Conservation (phyloP, 106 monocot genomes). For the Acorus calamus region DNA sequence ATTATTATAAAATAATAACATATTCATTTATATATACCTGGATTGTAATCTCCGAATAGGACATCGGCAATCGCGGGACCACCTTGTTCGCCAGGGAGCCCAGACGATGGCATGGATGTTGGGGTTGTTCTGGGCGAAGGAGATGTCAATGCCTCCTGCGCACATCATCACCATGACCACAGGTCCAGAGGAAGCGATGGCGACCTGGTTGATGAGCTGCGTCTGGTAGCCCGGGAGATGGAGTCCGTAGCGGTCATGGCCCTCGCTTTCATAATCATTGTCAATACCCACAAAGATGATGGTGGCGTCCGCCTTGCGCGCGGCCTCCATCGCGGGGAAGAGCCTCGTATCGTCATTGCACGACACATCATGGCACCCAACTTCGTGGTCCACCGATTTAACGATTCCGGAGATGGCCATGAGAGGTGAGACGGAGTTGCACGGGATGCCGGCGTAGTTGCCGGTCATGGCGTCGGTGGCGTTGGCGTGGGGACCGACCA, state of each 20-base stretch:
- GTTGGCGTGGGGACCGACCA: constrained; percentile 33
- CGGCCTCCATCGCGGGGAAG: background rate
- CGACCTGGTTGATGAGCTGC: too few relatives aligned
- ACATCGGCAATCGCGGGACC: constrained; percentile 41
- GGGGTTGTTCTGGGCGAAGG: constrained; percentile 8
- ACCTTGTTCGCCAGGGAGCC: constrained; percentile 29
- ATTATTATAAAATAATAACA: too few relatives aligned
- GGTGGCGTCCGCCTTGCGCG: too few relatives aligned
- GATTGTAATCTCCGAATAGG: constrained; percentile 29
- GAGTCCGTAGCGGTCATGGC: too few relatives aligned
- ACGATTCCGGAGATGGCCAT: constrained; percentile 1
- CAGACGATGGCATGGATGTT: constrained; percentile 18
- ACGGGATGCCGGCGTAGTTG: constrained; percentile 37
- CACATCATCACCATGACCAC: too few relatives aligned
- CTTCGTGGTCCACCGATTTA: background rate
- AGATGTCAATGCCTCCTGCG: constrained; percentile 12
- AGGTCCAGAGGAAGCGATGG: too few relatives aligned
- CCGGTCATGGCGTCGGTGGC: constrained; percentile 23
- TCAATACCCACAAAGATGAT: too few relatives aligned
- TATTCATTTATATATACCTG: too few relatives aligned
- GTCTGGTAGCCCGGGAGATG: too few relatives aligned
- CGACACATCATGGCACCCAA: background rate
- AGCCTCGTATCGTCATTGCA: background rate
- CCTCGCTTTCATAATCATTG: too few relatives aligned
- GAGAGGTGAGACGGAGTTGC: constrained; percentile 7